These are phyloP conservation scores for Calonectria fujianensis DNA, from an alignment of 2,329 filamentous ascomycete genomes.

Conservation along the genomic window DNA sequence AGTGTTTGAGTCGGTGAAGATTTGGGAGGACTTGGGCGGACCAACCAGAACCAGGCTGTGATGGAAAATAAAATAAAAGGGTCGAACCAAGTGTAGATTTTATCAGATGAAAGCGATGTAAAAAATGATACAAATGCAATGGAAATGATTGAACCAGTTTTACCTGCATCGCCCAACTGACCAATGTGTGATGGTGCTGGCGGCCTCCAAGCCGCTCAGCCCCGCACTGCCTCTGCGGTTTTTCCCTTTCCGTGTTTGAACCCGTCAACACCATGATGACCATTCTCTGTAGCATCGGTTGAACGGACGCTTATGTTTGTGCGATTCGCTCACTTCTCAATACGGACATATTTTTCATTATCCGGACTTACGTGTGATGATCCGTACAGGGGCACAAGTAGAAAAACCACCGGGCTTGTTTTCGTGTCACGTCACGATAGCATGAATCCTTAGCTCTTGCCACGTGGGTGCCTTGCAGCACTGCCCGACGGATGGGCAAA, in stretches of 20 bases:
- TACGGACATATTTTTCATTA: neutral
- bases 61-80: neutral
- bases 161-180: neutral
- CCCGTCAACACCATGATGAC: neutral
- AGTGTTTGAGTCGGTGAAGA: slow-evolving; percentile 48
- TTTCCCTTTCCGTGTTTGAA: neutral
- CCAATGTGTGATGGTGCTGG: neutral
- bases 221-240: neutral
- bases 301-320: neutral
- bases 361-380: neutral
- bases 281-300: neutral
- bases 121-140: neutral
- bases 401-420: neutral
- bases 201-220: neutral
- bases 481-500: neutral
- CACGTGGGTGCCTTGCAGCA: neutral
- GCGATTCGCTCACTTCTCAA: neutral
- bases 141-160: neutral
- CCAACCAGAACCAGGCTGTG: slow-evolving; percentile 18
- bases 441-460: neutral
- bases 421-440: neutral
- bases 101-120: neutral
- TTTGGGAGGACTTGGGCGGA: slow-evolving; percentile 49
- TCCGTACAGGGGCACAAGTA: neutral
- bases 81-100: neutral